Evolutionary conservation across 257 asterid species (phyloP), one percentile per base, ranked within the genome.

Genomic region (Rauvolfia tetraphylla): DNA sequence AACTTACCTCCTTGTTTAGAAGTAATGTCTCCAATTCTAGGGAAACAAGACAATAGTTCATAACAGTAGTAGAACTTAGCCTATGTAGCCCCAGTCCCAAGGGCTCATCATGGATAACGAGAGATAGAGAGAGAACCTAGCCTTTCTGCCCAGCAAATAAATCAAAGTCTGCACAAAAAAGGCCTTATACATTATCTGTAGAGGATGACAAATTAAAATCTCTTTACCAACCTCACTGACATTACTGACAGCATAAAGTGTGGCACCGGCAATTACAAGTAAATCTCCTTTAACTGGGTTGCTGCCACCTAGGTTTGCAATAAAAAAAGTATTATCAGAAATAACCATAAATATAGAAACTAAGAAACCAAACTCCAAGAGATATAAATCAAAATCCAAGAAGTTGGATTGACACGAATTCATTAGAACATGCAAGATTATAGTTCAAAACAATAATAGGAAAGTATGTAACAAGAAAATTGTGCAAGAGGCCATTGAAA

Each of bases 191-290:
- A 68, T 36, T 58, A 48, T 68, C 76, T 68, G 33, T 36, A 22
- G 54, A 38, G 42, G 73, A 61, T 27, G 17, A 51, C 68, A 65
- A 76, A 77, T 18, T 54, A 29, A 31, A 61, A 41, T 54, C 51
- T 71, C 49, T 75, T 58, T 65, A 72, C 95, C 31, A 71, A 91
- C 98, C 97, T 93, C 98, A 75, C 91, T 81, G 85, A 93, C 98
- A 74, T 93, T 93, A 79, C 86, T 86, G 75, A 93, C 91, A 83
- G 90, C 97, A 68, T 93, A 93, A 54, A 93, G 90, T 39, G 96
- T 93, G 76, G 98, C 91, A 59, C 98, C 97, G 49, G 96, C 96
- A 80, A 92, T 69, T 14, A 93, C 90, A 75, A 93, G 90, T 59
- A 92, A 29, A 76, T 93, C 98, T 8, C 98, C 98, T 86, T 86